Conservation (phyloP, 192 early-diverging fungal genomes). For the Jimgerdemannia lactiflua region DNA sequence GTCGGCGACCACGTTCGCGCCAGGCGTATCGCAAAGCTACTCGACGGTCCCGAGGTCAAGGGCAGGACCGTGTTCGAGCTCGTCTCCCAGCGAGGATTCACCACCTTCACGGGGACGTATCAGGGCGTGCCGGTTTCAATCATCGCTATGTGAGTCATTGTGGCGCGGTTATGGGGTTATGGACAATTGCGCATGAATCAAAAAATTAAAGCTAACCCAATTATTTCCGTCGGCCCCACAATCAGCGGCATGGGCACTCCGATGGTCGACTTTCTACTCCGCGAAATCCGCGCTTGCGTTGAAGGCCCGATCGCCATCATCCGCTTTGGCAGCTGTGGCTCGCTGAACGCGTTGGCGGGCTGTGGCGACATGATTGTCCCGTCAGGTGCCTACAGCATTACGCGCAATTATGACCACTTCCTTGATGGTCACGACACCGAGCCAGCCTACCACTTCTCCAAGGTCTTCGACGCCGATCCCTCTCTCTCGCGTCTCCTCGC, state of each 20-base stretch:
- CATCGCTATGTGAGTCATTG: constrained; percentile 69
- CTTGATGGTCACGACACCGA: constrained; percentile 18
- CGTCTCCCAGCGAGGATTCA: constrained; percentile 72
- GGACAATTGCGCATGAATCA: background rate
- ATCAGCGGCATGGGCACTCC: constrained; percentile 60
- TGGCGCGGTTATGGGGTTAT: constrained; percentile 10
- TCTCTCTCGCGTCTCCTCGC: constrained; percentile 32
- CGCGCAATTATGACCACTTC: constrained; percentile 75
- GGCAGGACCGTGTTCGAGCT: constrained; percentile 43
- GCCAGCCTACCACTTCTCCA: constrained; percentile 67
- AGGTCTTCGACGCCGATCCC: constrained; percentile 54
- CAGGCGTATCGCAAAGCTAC: constrained; percentile 45
- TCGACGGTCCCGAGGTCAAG: constrained; percentile 20
- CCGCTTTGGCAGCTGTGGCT: constrained; percentile 87
- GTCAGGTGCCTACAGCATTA: constrained; percentile 39
- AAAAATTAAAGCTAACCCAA: too few relatives aligned
- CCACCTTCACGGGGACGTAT: constrained; percentile 85
- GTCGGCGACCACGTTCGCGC: constrained; percentile 86
- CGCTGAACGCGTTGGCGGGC: constrained; percentile 43
- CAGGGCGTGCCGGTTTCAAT: constrained; percentile 72
- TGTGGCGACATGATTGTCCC: constrained; percentile 74
- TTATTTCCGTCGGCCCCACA: too few relatives aligned
- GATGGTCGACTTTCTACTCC: constrained; percentile 92
- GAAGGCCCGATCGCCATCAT: constrained; percentile 77
- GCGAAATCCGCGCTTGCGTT: constrained; percentile 79